These are phyloP conservation scores for Aspergillus calidoustus DNA, from an alignment of 2,329 filamentous ascomycete genomes.

Conservation along the genomic window DNA sequence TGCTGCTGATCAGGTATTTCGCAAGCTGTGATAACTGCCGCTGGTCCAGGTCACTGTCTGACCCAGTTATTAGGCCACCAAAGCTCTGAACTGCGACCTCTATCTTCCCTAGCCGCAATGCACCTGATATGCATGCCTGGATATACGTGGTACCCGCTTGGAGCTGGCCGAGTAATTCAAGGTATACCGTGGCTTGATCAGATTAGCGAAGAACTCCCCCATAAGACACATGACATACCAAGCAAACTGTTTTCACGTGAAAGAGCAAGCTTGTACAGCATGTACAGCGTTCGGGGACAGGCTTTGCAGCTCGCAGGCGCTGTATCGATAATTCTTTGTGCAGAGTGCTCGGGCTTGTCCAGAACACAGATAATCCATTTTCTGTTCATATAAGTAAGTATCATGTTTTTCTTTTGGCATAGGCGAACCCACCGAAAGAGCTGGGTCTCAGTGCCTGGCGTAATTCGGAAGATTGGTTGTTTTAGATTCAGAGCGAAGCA, in stretches of 20 bases:
- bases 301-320: constrained; percentile 64
- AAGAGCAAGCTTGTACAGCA: constrained; percentile 76
- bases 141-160: constrained; percentile 65
- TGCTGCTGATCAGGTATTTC: constrained; percentile 53
- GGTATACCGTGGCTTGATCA: constrained; percentile 54
- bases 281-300: constrained; percentile 70
- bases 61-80: constrained; percentile 63
- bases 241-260: constrained; percentile 60
- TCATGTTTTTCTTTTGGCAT: neutral
- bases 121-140: constrained; percentile 80
- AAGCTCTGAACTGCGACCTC: constrained; percentile 63
- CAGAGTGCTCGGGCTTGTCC: constrained; percentile 60
- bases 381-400: constrained; percentile 47
- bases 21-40: constrained; percentile 68
- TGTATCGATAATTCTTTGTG: constrained; percentile 59
- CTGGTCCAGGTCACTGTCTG: constrained; percentile 51
- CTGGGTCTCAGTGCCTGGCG: constrained; percentile 69
- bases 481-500: constrained; percentile 61
- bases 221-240: constrained; percentile 43
- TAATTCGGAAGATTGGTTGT: constrained; percentile 68
- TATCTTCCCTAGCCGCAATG: constrained; percentile 68
- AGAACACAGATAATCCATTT: constrained; percentile 75
- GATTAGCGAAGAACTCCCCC: constrained; percentile 47
- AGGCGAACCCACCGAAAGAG: constrained; percentile 61
- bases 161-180: constrained; percentile 63